A percentile compares a stretch with the other conserved stretches of the same genome.
These are phyloP conservation scores for Botrytis cinerea DNA, from an alignment of 2,329 filamentous ascomycete species.

Conservation along the genomic window DNA sequence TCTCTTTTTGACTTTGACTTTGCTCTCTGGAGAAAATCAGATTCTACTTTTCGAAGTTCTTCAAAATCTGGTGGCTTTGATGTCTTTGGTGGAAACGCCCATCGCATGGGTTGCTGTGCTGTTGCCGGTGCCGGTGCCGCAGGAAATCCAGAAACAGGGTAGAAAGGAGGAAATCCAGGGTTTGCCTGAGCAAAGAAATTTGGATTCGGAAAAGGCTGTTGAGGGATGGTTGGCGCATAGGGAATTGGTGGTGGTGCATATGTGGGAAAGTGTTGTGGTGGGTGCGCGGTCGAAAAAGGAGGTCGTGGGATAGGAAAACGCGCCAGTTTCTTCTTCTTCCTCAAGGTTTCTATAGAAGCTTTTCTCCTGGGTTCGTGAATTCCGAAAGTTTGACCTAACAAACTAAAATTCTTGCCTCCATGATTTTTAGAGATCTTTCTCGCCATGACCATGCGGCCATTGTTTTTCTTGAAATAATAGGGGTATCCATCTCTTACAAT, in stretches of 20 bases:
- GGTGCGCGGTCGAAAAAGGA: constrained; percentile 25
- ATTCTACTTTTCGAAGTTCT: constrained; percentile 30
- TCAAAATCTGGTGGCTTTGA: constrained; percentile 20
- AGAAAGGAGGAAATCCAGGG: constrained; percentile 15
- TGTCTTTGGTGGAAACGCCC: constrained; percentile 18
- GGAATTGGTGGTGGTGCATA: constrained; percentile 2
- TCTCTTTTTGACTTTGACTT: neutral
- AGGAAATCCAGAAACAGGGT: neutral
- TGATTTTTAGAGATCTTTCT: neutral
- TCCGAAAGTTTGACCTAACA: constrained; percentile 17
- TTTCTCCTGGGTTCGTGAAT: constrained; percentile 1
- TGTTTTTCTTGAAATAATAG: neutral
- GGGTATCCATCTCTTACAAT: constrained; percentile 18
- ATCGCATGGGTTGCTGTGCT: neutral
- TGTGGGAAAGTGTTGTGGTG: constrained; percentile 23
- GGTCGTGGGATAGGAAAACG: constrained; percentile 26
- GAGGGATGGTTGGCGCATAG: constrained; percentile 8
- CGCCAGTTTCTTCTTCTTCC: neutral
- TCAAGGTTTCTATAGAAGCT: neutral
- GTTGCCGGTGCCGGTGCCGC: constrained; percentile 10
- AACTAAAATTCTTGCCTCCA: constrained; percentile 4
- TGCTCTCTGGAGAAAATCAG: constrained; percentile 26
- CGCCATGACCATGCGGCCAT: constrained; percentile 1
- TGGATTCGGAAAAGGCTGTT: constrained; percentile 3
- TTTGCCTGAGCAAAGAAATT: constrained; percentile 7